Conservation (phyloP, 495 filamentous ascomycete species). For the Talaromyces wortmannii region DNA sequence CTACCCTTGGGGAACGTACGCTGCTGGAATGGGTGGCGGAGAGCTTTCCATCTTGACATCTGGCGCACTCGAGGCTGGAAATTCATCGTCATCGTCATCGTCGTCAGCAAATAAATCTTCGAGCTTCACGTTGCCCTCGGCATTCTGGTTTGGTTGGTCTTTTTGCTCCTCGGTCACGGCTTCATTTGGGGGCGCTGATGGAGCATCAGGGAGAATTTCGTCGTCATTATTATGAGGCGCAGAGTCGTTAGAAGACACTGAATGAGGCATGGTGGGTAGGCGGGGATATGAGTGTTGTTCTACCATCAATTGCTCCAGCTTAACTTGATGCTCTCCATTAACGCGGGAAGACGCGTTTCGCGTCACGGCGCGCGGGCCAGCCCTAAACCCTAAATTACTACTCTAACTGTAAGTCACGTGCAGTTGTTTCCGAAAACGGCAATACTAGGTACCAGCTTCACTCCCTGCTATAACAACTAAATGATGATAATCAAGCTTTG, state of each 20-base stretch:
- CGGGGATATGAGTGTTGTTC: neutral
- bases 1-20: slow-evolving; percentile 21
- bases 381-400: slow-evolving; percentile 12
- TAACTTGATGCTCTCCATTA: neutral
- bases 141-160: slow-evolving; percentile 14
- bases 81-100: slow-evolving; percentile 68
- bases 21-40: slow-evolving; percentile 28
- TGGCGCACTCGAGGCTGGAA: slow-evolving; percentile 49
- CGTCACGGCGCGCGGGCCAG: slow-evolving; percentile 1
- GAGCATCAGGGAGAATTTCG: slow-evolving; percentile 34
- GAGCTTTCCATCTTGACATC: slow-evolving; percentile 37
- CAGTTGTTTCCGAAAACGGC: neutral
- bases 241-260: slow-evolving; percentile 30
- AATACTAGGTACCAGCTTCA: no score
- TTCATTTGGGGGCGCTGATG: slow-evolving; percentile 12
- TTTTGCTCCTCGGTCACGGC: slow-evolving; percentile 12
- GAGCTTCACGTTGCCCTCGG: slow-evolving; percentile 51
- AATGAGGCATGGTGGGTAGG: slow-evolving; percentile 43
- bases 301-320: neutral
- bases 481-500: neutral
- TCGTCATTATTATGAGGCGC: slow-evolving; percentile 20
- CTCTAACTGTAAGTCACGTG: slow-evolving; percentile 6
- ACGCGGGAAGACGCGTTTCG: slow-evolving; percentile 6
- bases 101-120: slow-evolving; percentile 77
- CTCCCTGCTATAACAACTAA: no score